Evolutionary conservation across 495 filamentous ascomycete species (phyloP).

Genomic region (Ramalina intermedia): DNA sequence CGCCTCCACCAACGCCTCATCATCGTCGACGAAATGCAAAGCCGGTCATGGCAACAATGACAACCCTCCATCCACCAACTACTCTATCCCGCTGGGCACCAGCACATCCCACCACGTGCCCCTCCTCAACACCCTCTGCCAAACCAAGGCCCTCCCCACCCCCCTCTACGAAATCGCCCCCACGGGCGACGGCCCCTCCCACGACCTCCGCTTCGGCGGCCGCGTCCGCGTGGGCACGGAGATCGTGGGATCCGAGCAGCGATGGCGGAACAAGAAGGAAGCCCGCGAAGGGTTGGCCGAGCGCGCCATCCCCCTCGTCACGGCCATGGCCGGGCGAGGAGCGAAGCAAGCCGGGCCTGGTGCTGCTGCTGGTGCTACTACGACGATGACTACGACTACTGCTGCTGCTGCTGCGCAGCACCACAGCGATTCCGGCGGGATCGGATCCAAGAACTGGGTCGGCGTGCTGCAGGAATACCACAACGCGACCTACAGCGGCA

Average conservation of each 20-base stretch:
- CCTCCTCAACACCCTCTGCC: conserved; percentile 9
- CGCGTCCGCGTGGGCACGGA: conserved; percentile 3
- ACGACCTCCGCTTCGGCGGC: conserved; percentile 5
- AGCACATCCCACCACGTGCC: conserved; percentile 11
- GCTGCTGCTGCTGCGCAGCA: no score
- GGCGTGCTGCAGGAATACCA: conserved; percentile 13
- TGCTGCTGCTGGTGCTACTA: neutral
- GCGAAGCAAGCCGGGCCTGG: neutral
- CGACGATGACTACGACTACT: no score
- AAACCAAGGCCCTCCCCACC: conserved; percentile 9
- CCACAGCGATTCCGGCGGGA: no score
- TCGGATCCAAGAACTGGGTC: conserved; percentile 11
- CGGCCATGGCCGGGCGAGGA: conserved; percentile 2
- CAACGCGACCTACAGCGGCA: conserved; percentile 1
- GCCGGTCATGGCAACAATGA: neutral
- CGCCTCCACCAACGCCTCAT: neutral
- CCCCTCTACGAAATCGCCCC: conserved; percentile 11
- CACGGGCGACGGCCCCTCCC: neutral
- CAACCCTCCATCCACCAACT: neutral
- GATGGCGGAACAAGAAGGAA: conserved; percentile 15
- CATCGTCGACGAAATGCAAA: neutral
- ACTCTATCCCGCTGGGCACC: conserved; percentile 9
- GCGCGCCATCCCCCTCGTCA: conserved; percentile 3
- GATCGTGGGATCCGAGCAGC: conserved; percentile 5
- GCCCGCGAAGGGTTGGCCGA: conserved; percentile 11